Percentiles rank a stretch among this genome's conserved stretches.
These are phyloP conservation scores for Scytalidium lignicola DNA, from an alignment of 2,329 filamentous ascomycete species.

Conservation along the genomic window DNA sequence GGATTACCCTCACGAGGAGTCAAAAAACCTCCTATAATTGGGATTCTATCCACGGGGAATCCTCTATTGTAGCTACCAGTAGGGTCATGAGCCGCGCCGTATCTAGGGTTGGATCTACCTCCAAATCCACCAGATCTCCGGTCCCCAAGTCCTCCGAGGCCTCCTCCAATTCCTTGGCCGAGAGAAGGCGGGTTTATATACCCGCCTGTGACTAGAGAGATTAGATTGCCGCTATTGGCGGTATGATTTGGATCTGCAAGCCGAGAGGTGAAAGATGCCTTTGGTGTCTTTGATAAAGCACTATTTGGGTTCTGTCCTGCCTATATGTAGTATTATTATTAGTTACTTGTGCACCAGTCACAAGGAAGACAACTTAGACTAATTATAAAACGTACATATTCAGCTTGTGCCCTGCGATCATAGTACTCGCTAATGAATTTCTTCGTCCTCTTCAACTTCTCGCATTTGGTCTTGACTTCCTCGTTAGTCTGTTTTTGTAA, in stretches of 20 bases:
- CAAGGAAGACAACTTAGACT: neutral
- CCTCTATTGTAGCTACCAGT: neutral
- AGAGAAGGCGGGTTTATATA: neutral
- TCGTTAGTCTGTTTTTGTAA: conserved; percentile 2
- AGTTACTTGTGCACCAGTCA: neutral
- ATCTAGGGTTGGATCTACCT: neutral
- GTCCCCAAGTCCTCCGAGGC: neutral
- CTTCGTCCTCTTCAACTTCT: conserved; percentile 4
- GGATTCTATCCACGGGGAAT: neutral
- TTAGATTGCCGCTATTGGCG: conserved; percentile 35
- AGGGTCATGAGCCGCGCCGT: too few species aligned
- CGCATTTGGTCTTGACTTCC: conserved; percentile 6
- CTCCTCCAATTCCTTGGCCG: neutral
- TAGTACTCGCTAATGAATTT: conserved; percentile 12
- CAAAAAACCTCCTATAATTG: too few species aligned
- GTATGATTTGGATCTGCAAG: conserved; percentile 46
- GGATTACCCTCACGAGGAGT: too few species aligned
- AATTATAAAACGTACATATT: conserved; percentile 9
- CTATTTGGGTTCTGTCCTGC: conserved; percentile 6
- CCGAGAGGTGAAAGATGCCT: conserved; percentile 35
- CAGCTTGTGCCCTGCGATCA: conserved; percentile 11
- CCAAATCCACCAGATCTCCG: neutral
- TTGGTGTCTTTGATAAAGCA: conserved; percentile 3
- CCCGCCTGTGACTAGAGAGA: conserved; percentile 11
- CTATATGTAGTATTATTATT: conserved; percentile 1